A percentile compares a stretch with the other conserved stretches of the same genome.
These are phyloP conservation scores for Vitis cinerea DNA, from an alignment of 164 flowering plant genomes.

Conservation along the genomic window DNA sequence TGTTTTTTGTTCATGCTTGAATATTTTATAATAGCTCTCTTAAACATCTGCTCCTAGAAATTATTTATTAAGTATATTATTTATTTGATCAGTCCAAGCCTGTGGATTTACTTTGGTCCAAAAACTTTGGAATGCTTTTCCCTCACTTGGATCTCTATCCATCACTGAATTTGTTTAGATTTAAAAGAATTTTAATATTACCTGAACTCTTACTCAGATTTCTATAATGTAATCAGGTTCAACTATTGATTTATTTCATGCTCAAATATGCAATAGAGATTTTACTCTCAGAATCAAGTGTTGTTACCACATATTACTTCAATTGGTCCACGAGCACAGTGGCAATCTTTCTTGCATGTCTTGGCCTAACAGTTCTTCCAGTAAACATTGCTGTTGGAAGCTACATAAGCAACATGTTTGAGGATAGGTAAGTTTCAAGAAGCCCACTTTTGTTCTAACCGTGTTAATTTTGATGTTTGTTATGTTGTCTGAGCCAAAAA, in stretches of 20 bases:
- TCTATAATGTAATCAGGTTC: constrained; percentile 46
- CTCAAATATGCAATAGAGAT: constrained; percentile 75
- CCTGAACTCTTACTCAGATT: neutral
- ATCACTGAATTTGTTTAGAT: too few species aligned
- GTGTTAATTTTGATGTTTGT: neutral
- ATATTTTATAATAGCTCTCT: too few species aligned
- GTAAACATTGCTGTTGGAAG: constrained; percentile 66
- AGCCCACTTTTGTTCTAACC: neutral
- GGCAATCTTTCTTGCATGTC: constrained; percentile 59
- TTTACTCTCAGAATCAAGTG: constrained; percentile 74
- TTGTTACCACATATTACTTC: constrained; percentile 62
- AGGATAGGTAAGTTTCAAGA: constrained; percentile 50
- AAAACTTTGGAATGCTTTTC: neutral
- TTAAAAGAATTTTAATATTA: too few species aligned
- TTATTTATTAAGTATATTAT: neutral
- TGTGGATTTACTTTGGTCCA: neutral
- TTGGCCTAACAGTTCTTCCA: constrained; percentile 76
- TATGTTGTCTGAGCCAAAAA: too few species aligned
- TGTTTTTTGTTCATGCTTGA: too few species aligned
- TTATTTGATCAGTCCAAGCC: neutral
- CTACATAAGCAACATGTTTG: constrained; percentile 78
- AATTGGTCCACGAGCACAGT: constrained; percentile 62
- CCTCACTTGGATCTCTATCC: too few species aligned
- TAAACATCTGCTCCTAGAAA: too few species aligned
- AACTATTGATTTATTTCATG: constrained; percentile 72